phyloP scores from a whole-genome alignment of 164 flowering plant species.

The Berberis thunbergii region DNA sequence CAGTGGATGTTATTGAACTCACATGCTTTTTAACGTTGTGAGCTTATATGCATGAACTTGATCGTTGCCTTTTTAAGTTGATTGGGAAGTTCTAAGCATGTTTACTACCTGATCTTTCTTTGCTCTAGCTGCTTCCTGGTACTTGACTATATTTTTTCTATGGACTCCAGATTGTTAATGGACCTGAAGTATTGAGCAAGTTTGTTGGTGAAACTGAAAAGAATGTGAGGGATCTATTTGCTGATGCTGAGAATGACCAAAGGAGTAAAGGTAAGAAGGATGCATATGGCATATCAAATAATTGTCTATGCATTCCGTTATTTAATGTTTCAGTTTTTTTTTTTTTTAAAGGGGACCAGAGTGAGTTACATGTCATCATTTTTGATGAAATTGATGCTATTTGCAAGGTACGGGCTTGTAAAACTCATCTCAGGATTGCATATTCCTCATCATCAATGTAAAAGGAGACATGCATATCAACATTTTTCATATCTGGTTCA shows the following conservation, averaged over 20 bases:
- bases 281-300: not conserved
- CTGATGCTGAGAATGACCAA: constrained; percentile 69
- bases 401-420: constrained; percentile 42
- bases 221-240: constrained; percentile 66
- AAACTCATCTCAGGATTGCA: not conserved
- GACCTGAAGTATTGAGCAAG: constrained; percentile 69
- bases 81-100: not conserved
- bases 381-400: constrained; percentile 85
- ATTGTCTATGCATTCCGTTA: not conserved
- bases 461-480: too few species aligned
- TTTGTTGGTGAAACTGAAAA: constrained; percentile 75
- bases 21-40: too few species aligned
- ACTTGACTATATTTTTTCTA: not conserved
- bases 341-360: constrained; percentile 49
- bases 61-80: not conserved
- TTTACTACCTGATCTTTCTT: too few species aligned
- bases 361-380: constrained; percentile 72
- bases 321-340: not conserved
- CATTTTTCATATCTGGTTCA: too few species aligned
- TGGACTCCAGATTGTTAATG: constrained; percentile 50
- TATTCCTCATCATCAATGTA: too few species aligned
- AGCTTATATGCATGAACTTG: too few species aligned
- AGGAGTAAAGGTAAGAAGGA: constrained; percentile 33
- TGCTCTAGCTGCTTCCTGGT: not conserved
- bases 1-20: too few species aligned